Evolutionary conservation across 2,329 filamentous ascomycete genomes (phyloP), one percentile per base, ranked within the genome.

Genomic region (Pleurostoma richardsiae): DNA sequence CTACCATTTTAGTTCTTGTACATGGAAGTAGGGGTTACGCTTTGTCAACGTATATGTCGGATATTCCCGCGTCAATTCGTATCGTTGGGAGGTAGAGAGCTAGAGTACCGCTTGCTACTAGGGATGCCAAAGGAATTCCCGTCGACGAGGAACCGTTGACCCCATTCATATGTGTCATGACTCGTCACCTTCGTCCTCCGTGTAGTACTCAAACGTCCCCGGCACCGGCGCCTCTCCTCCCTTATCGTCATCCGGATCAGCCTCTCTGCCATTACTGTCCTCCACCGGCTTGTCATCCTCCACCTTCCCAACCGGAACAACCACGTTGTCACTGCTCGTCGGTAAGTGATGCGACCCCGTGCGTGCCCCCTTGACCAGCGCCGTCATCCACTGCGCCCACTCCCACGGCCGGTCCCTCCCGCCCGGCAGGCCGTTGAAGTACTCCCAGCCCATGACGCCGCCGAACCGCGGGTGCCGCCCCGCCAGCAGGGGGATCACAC

Each of bases 371-470:
- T 53, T 57, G 52, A 66, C 55, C 48, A 64, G 49, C 44, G 51
- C 59, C 1, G 79, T 80, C 72, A 91, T 83, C 48, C 73, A 74
- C 41, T 74, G 75, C 1, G 84, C 85, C 88, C 88, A 92, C 54
- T 86, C 77, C 85, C 85, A 89, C 2, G 85, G 84, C 47, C 70
- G 68, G 30, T 73, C 71, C 42, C 65, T 64, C 28, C 74, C 81
- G 2, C 80, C 82, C 0, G 84, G 83, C 46, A 81, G 63, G 40
- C 79, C 75, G 65, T 90, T 90, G 68, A 89, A 92, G 59, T 90
- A 92, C 65, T 94, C 88, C 88, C 88, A 92, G 3, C 86, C 87
- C 82, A 90, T 90, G 1, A 92, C 83, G 1, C 88, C 88, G 2
- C 86, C 88, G 59, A 91, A 90, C 3, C 68, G 70, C 3, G 78